Conservation (phyloP, 2,329 filamentous ascomycete genomes). For the Fusarium compactum region DNA sequence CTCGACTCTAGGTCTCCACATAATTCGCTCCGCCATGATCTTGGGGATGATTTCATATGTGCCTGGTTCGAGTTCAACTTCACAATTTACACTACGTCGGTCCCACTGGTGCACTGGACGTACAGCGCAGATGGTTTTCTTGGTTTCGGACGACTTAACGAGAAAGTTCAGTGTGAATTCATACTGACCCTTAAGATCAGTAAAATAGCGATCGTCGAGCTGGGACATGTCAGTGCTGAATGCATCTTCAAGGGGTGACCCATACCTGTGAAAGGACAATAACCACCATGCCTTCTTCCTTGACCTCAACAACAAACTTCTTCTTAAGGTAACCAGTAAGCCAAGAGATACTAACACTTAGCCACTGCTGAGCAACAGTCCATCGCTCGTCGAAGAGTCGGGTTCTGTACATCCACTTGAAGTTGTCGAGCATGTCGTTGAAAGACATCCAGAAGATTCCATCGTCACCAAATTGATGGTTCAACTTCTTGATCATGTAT, state of each 20-base stretch:
- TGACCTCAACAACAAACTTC: constrained; percentile 58
- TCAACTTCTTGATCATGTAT: constrained; percentile 75
- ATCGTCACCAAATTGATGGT: constrained; percentile 76
- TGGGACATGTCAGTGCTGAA: constrained; percentile 37
- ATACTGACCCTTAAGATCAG: constrained; percentile 60
- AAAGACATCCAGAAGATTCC: constrained; percentile 65
- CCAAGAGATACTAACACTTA: constrained; percentile 58
- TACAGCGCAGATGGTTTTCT: constrained; percentile 41
- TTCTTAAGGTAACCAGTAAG: constrained; percentile 59
- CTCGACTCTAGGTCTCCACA: constrained; percentile 63
- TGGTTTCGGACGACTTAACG: constrained; percentile 46
- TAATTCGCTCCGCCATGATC: constrained; percentile 66
- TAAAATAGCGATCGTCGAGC: constrained; percentile 61
- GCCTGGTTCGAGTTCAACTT: constrained; percentile 76
- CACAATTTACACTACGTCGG: constrained; percentile 76
- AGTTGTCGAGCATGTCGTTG: constrained; percentile 59
- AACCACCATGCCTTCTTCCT: constrained; percentile 57
- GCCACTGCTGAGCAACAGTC: constrained; percentile 61
- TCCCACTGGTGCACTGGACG: constrained; percentile 52
- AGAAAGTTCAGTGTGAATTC: constrained; percentile 58
- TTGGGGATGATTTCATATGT: constrained; percentile 77
- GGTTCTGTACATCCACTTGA: constrained; percentile 59
- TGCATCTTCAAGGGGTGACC: background rate
- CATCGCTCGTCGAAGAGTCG: constrained; percentile 60
- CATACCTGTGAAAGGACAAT: constrained; percentile 57